These are phyloP conservation scores for Poa annua DNA, from an alignment of 176 grass and related monocot species.

Conservation along the genomic window DNA sequence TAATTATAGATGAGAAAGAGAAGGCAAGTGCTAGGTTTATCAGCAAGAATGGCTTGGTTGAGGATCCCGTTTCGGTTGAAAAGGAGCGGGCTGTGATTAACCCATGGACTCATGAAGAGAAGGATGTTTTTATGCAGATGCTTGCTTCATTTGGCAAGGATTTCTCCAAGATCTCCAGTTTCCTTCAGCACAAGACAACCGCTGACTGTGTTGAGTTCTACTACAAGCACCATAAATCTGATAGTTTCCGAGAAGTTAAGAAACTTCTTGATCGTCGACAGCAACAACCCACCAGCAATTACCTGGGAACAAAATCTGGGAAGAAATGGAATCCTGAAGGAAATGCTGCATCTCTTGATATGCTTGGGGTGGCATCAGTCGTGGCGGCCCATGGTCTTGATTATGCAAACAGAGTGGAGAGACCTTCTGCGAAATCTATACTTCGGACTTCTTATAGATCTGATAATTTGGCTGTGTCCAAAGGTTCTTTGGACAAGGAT, in stretches of 20 bases:
- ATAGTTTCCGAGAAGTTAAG: conserved; percentile 89
- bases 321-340: conserved; percentile 74
- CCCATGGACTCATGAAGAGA: conserved; percentile 83
- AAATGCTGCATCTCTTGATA: conserved; percentile 71
- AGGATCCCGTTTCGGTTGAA: conserved; percentile 71
- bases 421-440: conserved; percentile 41
- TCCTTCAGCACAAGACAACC: conserved; percentile 83
- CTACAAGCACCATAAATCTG: conserved; percentile 98
- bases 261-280: conserved; percentile 74
- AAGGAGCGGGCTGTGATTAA: conserved; percentile 77
- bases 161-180: conserved; percentile 87
- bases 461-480: conserved; percentile 30
- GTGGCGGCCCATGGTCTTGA: conserved; percentile 60
- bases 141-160: conserved; percentile 88
- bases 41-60: conserved; percentile 76
- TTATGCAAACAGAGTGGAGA: conserved; percentile 43
- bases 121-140: conserved; percentile 91
- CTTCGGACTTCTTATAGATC: conserved; percentile 31
- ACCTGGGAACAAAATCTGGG: conserved; percentile 62
- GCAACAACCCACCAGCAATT: conserved; percentile 70
- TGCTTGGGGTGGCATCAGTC: conserved; percentile 62
- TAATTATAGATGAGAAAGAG: conserved; percentile 77
- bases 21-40: conserved; percentile 56
- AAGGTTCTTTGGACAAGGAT: conserved; percentile 44
- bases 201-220: conserved; percentile 99